Conservation (phyloP, 352 stramenopile species). For the Globisporangium orthogonon region DNA sequence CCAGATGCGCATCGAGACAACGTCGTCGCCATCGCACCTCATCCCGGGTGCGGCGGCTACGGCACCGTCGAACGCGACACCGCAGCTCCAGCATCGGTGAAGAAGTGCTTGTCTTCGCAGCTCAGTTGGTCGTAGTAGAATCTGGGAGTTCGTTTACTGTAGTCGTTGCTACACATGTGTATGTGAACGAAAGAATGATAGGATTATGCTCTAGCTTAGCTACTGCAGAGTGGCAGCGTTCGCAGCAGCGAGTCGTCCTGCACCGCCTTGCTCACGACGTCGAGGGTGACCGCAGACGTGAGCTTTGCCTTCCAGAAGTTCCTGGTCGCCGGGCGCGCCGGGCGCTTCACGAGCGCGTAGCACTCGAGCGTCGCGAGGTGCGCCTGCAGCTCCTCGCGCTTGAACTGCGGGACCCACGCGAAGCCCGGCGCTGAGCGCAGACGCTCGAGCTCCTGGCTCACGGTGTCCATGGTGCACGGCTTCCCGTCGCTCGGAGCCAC, state of each 20-base stretch:
- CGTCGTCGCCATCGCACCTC: conserved; percentile 9
- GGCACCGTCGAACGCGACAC: neutral
- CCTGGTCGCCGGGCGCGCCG: conserved; percentile 14
- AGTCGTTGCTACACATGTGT: neutral
- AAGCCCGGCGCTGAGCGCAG: conserved; percentile 28
- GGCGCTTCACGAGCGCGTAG: conserved; percentile 55
- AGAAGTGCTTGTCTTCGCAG: neutral
- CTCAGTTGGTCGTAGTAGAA: too few relatives aligned
- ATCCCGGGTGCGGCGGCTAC: too few relatives aligned
- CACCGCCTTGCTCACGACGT: conserved; percentile 30
- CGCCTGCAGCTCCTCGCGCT: conserved; percentile 49
- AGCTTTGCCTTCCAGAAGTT: conserved; percentile 44
- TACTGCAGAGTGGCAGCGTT: conserved; percentile 14
- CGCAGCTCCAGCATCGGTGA: neutral
- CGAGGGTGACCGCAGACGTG: conserved; percentile 40
- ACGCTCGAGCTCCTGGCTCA: conserved; percentile 39
- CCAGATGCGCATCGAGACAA: conserved; percentile 66
- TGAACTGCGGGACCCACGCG: conserved; percentile 53
- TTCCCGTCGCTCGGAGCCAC: conserved; percentile 32
- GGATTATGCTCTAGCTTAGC: neutral
- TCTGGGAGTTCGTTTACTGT: too few relatives aligned
- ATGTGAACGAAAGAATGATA: neutral
- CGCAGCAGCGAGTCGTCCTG: conserved; percentile 44
- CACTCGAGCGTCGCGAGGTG: conserved; percentile 63
- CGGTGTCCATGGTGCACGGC: conserved; percentile 32